These are phyloP conservation scores for Chlorella sp. DNA, from an alignment of 139 green algal genomes.

Conservation along the genomic window DNA sequence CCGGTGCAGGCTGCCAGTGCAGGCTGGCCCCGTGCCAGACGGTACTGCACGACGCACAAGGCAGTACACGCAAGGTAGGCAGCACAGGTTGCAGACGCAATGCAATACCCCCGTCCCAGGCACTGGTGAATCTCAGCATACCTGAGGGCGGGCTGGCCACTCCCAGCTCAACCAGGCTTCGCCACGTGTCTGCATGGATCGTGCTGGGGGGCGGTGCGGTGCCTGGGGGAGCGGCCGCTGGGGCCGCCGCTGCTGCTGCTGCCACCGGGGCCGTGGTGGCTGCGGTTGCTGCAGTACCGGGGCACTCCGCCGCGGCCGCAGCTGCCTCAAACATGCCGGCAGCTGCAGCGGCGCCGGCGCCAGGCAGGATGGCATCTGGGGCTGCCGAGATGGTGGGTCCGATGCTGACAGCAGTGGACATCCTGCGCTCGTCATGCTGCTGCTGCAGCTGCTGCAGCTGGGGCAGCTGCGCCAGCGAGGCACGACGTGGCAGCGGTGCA, in stretches of 20 bases:
- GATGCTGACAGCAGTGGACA: background rate
- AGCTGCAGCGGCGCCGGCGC: background rate
- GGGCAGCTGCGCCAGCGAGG: background rate
- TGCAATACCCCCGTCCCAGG: background rate
- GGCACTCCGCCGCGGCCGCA: background rate
- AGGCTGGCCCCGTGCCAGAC: too few species aligned
- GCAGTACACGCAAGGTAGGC: background rate
- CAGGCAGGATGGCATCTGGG: background rate
- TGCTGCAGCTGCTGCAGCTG: constrained; percentile 1
- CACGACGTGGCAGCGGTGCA: background rate
- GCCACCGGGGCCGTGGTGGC: background rate
- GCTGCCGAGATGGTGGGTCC: background rate
- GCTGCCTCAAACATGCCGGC: background rate
- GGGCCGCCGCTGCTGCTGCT: background rate
- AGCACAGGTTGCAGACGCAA: background rate
- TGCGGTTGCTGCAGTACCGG: background rate
- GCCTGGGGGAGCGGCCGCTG: background rate
- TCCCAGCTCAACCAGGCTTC: constrained; percentile 27
- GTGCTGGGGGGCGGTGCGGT: background rate
- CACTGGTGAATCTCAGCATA: background rate
- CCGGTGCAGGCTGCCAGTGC: background rate
- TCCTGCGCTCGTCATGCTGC: background rate
- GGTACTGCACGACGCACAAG: background rate
- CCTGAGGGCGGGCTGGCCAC: constrained; percentile 29
- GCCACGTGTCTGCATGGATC: constrained; percentile 32